These are phyloP conservation scores for Silene coronaria DNA, from an alignment of 179 eudicot species.

Conservation along the genomic window DNA sequence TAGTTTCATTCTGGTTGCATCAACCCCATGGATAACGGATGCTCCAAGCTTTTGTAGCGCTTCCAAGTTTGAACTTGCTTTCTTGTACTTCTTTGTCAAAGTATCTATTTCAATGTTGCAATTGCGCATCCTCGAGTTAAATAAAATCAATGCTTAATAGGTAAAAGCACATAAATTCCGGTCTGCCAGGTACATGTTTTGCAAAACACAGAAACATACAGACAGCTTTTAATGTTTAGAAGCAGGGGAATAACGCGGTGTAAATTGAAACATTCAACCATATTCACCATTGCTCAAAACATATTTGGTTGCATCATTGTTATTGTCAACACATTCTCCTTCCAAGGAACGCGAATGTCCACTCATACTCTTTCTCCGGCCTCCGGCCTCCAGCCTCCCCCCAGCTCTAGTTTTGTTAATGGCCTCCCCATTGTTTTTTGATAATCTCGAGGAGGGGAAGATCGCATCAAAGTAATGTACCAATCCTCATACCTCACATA, in stretches of 20 bases:
- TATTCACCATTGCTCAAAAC: not conserved
- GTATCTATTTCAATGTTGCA: slow-evolving; percentile 25
- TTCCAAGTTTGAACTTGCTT: slow-evolving; percentile 36
- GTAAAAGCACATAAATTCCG: not conserved
- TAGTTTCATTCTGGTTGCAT: slow-evolving; percentile 50
- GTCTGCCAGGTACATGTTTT: not conserved
- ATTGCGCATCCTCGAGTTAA: not conserved
- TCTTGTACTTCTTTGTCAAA: slow-evolving; percentile 43
- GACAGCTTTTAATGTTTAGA: not conserved
- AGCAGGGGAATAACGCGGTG: not conserved
- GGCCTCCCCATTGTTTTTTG: no score
- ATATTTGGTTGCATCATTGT: no score
- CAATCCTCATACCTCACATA: not conserved
- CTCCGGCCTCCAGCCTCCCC: not conserved
- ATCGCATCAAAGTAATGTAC: not conserved
- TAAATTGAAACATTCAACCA: not conserved
- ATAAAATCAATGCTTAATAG: not conserved
- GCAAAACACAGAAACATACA: not conserved
- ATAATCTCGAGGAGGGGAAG: not conserved
- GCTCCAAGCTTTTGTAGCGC: slow-evolving; percentile 35
- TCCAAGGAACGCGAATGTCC: not conserved
- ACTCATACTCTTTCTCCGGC: not conserved
- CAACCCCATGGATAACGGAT: slow-evolving; percentile 43
- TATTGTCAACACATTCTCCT: no score
- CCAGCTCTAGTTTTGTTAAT: not conserved